A percentile compares a stretch with the other conserved stretches of the same genome.
phyloP scores from a whole-genome alignment of 148 eudicot genomes.

The Cornus suecica region DNA sequence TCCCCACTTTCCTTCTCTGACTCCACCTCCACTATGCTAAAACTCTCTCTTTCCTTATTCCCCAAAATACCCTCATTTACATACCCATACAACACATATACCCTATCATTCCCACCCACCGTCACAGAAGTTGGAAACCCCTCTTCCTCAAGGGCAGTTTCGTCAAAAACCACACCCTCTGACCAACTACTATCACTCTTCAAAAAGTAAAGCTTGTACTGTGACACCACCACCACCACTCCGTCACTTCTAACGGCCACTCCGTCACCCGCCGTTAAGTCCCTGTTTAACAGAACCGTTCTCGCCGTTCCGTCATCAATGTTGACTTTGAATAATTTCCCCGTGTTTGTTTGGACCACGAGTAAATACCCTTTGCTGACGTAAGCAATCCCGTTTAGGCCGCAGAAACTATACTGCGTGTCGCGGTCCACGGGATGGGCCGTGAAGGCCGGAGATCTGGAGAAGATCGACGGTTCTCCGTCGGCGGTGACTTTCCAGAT shows the following conservation, averaged over 20 bases:
- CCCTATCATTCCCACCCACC: conserved; percentile 62
- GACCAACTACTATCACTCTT: conserved; percentile 75
- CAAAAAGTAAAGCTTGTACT: conserved; percentile 40
- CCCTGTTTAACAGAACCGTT: conserved; percentile 41
- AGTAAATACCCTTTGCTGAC: conserved; percentile 52
- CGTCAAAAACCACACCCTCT: conserved; percentile 67
- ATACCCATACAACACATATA: conserved; percentile 77
- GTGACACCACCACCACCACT: conserved; percentile 54
- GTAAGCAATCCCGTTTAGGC: conserved; percentile 74
- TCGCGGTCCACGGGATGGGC: conserved; percentile 30
- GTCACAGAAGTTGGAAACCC: conserved; percentile 58
- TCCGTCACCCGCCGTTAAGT: conserved; percentile 53
- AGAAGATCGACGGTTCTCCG: conserved; percentile 51
- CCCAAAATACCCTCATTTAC: conserved; percentile 66
- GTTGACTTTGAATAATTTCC: conserved; percentile 70
- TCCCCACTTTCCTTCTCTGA: conserved; percentile 46
- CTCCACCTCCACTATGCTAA: conserved; percentile 59
- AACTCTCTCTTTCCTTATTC: conserved; percentile 50
- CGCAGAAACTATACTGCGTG: conserved; percentile 39
- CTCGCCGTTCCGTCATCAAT: conserved; percentile 54
- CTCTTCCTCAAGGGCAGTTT: conserved; percentile 61
- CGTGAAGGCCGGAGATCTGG: conserved; percentile 45
- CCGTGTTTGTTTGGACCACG: conserved; percentile 74
- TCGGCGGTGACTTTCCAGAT: conserved; percentile 59
- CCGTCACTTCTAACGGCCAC: conserved; percentile 64